Evolutionary conservation across 23 red algal species (phyloP).

Genomic region (Gracilaria vermiculophylla): DNA sequence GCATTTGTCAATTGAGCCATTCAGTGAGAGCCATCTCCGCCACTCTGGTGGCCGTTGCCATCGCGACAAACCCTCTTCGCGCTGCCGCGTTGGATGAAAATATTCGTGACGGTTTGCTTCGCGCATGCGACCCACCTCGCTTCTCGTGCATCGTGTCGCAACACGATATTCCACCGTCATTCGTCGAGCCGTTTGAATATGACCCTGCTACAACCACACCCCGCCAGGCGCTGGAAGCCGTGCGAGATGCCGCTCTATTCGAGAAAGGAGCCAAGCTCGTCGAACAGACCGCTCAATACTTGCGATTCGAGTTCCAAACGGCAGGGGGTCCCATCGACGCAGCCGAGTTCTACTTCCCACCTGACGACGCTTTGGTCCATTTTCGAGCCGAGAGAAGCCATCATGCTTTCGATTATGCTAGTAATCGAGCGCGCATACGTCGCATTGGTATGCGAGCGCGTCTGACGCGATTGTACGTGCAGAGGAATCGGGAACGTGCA

Average conservation of each 20-base stretch:
- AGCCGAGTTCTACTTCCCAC: constrained; percentile 49
- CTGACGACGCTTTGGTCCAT: constrained; percentile 38
- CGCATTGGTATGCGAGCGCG: neutral
- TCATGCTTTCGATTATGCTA: constrained; percentile 10
- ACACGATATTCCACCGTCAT: constrained; percentile 37
- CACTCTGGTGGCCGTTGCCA: neutral
- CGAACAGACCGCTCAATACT: neutral
- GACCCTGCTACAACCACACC: neutral
- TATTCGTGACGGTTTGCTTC: neutral
- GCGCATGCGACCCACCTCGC: constrained; percentile 22
- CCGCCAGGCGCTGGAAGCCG: neutral
- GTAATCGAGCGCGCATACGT: constrained; percentile 27
- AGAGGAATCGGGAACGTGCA: constrained; percentile 1
- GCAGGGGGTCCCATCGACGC: neutral
- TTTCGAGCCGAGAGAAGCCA: constrained; percentile 16
- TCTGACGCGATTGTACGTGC: constrained; percentile 15
- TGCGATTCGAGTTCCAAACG: constrained; percentile 17
- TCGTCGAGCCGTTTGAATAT: constrained; percentile 58
- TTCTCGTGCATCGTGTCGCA: constrained; percentile 45
- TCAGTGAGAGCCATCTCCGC: neutral
- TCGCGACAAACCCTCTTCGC: neutral
- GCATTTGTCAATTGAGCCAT: neutral
- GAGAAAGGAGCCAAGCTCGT: neutral
- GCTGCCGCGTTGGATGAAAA: neutral
- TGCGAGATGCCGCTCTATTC: neutral